Evolutionary conservation across 1,284 basidiomycete genomes (phyloP).

Genomic region (Mixia osmundae): DNA sequence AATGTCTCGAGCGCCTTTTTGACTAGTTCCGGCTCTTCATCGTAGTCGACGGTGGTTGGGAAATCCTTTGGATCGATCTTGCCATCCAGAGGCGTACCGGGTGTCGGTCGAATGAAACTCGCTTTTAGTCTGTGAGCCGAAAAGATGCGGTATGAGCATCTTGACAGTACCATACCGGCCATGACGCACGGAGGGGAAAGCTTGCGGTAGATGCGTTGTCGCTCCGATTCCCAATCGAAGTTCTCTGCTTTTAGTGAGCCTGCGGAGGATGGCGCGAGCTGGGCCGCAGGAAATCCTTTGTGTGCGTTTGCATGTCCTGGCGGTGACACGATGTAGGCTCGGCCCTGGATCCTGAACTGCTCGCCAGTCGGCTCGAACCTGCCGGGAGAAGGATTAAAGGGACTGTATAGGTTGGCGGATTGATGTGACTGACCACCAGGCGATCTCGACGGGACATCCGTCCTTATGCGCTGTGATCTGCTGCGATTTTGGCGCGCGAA

Average conservation of each 20-base stretch:
- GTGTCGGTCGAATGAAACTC: slow-evolving; percentile 21
- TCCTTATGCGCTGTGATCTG: slow-evolving; percentile 4
- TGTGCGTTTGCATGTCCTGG: slow-evolving; percentile 8
- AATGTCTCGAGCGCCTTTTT: slow-evolving; percentile 6
- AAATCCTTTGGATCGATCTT: slow-evolving; percentile 17
- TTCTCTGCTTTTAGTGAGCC: background rate
- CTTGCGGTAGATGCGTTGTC: slow-evolving; percentile 21
- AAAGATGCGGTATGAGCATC: slow-evolving; percentile 4
- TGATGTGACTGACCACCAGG: no score
- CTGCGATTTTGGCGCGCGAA: background rate
- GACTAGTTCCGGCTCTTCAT: slow-evolving; percentile 13
- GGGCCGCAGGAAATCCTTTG: no score
- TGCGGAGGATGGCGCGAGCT: slow-evolving; percentile 7
- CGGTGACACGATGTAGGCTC: slow-evolving; percentile 19
- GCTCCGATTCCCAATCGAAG: slow-evolving; percentile 22
- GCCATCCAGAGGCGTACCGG: slow-evolving; percentile 17
- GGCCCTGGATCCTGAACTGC: slow-evolving; percentile 21
- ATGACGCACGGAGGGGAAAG: slow-evolving; percentile 19
- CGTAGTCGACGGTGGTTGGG: slow-evolving; percentile 13
- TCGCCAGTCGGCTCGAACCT: slow-evolving; percentile 18
- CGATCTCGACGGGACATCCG: slow-evolving; percentile 18
- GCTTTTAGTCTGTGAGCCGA: no score
- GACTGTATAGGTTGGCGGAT: no score
- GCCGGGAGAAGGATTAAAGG: no score
- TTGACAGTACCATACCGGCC: no score